Conservation (phyloP, 1,139 yeast genomes). For the Debaryomyces udenii region DNA sequence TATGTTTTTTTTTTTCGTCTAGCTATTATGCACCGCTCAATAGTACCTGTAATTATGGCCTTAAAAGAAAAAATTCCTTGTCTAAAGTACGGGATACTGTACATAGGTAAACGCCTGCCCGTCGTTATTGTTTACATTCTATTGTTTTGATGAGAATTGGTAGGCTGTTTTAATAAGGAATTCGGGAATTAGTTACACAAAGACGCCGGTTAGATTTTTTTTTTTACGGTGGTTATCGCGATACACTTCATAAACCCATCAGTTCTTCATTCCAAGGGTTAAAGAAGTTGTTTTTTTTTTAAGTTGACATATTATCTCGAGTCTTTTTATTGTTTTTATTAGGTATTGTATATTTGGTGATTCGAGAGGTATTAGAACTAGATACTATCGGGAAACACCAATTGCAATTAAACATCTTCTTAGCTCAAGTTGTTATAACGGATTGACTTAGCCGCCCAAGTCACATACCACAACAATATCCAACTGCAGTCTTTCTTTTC, state of each 20-base stretch:
- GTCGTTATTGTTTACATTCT: slow-evolving; percentile 4
- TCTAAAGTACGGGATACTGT: background rate
- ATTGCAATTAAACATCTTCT: background rate
- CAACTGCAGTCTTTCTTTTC: slow-evolving; percentile 16
- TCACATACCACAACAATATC: slow-evolving; percentile 7
- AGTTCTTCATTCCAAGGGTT: slow-evolving; percentile 1
- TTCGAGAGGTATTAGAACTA: background rate
- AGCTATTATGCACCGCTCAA: no score
- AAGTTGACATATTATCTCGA: background rate
- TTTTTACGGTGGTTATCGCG: slow-evolving; percentile 4
- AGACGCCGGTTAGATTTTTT: slow-evolving; percentile 1
- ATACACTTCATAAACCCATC: slow-evolving; percentile 3
- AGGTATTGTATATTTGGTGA: slow-evolving; percentile 6
- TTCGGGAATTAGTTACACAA: slow-evolving; percentile 6
- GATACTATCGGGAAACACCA: slow-evolving; percentile 1
- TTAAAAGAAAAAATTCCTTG: no score
- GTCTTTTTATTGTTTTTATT: slow-evolving; percentile 2
- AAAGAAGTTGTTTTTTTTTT: slow-evolving; percentile 8
- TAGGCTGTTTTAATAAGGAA: slow-evolving; percentile 6
- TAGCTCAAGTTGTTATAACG: background rate
- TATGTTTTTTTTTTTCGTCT: no score
- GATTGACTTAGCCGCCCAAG: slow-evolving; percentile 8
- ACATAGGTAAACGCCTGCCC: background rate
- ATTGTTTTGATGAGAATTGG: slow-evolving; percentile 1
- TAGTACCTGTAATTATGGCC: no score